A percentile compares a stretch with the other conserved stretches of the same genome.
These are phyloP conservation scores for Alternaria sp. DNA, from an alignment of 2,329 filamentous ascomycete genomes.

Conservation along the genomic window DNA sequence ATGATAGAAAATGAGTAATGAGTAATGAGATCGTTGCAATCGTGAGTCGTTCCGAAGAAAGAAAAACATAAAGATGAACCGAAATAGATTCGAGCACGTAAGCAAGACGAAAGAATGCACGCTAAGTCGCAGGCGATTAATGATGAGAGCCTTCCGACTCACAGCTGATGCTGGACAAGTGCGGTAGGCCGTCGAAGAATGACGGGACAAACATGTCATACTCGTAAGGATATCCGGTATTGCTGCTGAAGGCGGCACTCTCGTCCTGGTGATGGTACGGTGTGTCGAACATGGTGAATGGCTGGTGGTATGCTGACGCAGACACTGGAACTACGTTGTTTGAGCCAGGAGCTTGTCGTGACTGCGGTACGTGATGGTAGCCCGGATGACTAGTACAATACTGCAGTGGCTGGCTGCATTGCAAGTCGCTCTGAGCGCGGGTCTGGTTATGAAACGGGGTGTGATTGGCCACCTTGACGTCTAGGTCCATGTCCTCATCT, in stretches of 20 bases:
- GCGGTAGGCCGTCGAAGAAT: constrained; percentile 17
- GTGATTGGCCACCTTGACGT: constrained; percentile 13
- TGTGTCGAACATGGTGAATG: constrained; percentile 9
- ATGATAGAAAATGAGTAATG: neutral
- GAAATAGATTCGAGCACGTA: neutral
- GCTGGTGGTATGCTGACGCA: constrained; percentile 8
- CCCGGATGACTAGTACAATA: constrained; percentile 1
- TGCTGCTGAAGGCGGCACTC: constrained; percentile 1
- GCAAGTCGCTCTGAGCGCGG: neutral
- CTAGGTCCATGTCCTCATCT: constrained; percentile 9
- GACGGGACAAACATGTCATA: constrained; percentile 4
- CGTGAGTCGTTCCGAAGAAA: constrained; percentile 7
- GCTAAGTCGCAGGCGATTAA: neutral
- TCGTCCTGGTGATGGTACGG: constrained; percentile 6
- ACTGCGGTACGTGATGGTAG: constrained; percentile 6
- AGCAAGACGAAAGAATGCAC: neutral
- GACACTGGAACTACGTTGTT: neutral
- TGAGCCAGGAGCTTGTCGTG: neutral
- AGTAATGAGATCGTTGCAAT: constrained; percentile 6
- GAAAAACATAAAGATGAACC: neutral
- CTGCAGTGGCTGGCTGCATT: constrained; percentile 9
- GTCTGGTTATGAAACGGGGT: constrained; percentile 1
- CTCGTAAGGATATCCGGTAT: neutral
- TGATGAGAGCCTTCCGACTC: neutral
- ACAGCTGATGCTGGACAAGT: constrained; percentile 5